Base-by-base conservation (phyloP, 257 asterid genomes). In the Fraxinus excelsior region DNA sequence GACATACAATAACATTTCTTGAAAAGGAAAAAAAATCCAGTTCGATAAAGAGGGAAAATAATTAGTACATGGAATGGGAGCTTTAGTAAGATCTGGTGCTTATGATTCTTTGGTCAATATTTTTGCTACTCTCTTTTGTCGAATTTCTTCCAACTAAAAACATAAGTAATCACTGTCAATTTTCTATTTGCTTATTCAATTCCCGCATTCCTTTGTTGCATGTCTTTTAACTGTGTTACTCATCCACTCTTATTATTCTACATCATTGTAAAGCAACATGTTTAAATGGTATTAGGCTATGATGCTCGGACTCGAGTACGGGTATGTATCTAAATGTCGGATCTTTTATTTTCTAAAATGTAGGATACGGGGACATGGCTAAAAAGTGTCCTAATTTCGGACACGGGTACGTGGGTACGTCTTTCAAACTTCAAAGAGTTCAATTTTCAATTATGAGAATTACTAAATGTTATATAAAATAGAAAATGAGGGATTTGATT, bases 101-200 rank as follows among this genome's bases (percentile, higher is more conserved):
- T 96, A 91, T 12, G 96, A 66, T 6, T 85, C 80, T 84, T 95
- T 91, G 89, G 87, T 87, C 86, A 91, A 81, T 79, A 91, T 83
- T 84, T 93, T 96, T 40, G 94, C 97, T 2, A 97, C 97, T 78
- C 98, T 91, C 87, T 90, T 93, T 84, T 86, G 97, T 11, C 99
- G 97, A 93, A 93, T 95, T 68, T 93, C 99, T 79, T 90, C 98
- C 91, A 35, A 35, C 9, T 5, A 1, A 5, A 35, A 5, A 35
- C 38, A 35, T 5, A 35, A 5, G 38, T 35, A 35, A 35, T 35
- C 38, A 35, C 38, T 38, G 81, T 76, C 29, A 95, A 82, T 58
- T 78, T 84, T 78, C 71, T 81, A 74, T 91, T 93, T 31, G 89
- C 86, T 76, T 88, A 92, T 79, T 93, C 96, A 4, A 93, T 89